These are phyloP conservation scores for Sechiopsis laciniata DNA, from an alignment of 306 rosid species.

Conservation along the genomic window DNA sequence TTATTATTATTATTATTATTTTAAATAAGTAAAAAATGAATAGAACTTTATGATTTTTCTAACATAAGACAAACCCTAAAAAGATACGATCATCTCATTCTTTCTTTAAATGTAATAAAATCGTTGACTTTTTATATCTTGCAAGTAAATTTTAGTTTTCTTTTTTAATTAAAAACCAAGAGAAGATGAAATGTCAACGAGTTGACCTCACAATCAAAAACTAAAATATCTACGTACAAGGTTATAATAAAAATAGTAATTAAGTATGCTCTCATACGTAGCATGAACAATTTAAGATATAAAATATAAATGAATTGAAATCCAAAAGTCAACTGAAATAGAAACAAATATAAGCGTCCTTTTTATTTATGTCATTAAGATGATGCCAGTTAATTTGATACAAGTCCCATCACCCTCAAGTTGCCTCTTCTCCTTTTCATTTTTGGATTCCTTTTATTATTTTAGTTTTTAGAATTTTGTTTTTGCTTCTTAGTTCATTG, in stretches of 20 bases:
- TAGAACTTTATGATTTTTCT: not conserved
- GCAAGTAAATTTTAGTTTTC: not conserved
- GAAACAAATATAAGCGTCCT: not conserved
- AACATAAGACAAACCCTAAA: not conserved
- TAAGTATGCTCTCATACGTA: not conserved
- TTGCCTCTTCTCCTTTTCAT: not conserved
- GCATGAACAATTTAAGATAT: constrained; percentile 12
- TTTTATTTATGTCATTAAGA: constrained; percentile 13
- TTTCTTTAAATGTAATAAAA: not conserved
- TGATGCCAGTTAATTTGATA: constrained; percentile 12
- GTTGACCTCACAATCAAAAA: not conserved
- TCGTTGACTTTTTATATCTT: not conserved
- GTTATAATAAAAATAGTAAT: not conserved
- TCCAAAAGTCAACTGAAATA: constrained; percentile 7
- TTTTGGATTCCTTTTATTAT: not conserved
- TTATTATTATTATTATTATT: no score
- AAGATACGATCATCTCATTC: not conserved
- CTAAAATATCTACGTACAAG: constrained; percentile 4
- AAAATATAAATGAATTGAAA: constrained; percentile 13
- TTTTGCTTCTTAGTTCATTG: constrained; percentile 9
- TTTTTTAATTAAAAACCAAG: not conserved
- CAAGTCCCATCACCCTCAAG: constrained; percentile 2
- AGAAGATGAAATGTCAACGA: not conserved
- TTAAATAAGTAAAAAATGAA: not conserved
- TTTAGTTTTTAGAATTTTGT: not conserved